These are phyloP conservation scores for Exobasidium cylindrosporum DNA, from an alignment of 1,284 basidiomycete genomes.

Conservation along the genomic window DNA sequence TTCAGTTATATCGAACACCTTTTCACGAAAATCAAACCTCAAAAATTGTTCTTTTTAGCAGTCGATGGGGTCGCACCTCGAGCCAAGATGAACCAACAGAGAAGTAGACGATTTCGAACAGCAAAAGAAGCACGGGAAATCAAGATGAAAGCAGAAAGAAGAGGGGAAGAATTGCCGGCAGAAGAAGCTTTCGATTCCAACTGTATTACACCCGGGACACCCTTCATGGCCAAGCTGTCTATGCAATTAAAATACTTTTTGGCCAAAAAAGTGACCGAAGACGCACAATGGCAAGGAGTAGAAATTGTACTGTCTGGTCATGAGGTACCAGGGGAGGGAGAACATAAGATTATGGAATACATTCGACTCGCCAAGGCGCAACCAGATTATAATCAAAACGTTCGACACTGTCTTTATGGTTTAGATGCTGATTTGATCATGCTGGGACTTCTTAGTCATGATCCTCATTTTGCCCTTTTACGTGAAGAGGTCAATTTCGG, in stretches of 20 bases:
- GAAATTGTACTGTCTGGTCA: slow-evolving; percentile 96
- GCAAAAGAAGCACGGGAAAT: slow-evolving; percentile 88
- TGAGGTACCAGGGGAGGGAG: slow-evolving; percentile 94
- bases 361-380: slow-evolving; percentile 92
- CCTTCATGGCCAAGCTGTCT: slow-evolving; percentile 88
- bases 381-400: slow-evolving; percentile 86
- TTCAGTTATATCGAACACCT: slow-evolving; percentile 96
- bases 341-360: slow-evolving; percentile 99
- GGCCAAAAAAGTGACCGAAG: slow-evolving; percentile 53
- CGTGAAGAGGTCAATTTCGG: slow-evolving; percentile 99
- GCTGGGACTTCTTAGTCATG: slow-evolving; percentile 93
- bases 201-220: slow-evolving; percentile 96
- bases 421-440: slow-evolving; percentile 98
- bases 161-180: slow-evolving; percentile 85
- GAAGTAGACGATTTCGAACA: slow-evolving; percentile 77
- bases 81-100: slow-evolving; percentile 99
- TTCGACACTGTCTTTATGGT: slow-evolving; percentile 95
- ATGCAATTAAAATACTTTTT: slow-evolving; percentile 92
- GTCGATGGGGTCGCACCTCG: slow-evolving; percentile 96
- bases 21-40: slow-evolving; percentile 94
- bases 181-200: slow-evolving; percentile 97
- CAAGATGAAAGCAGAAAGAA: slow-evolving; percentile 76
- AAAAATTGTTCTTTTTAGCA: slow-evolving; percentile 86
- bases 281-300: slow-evolving; percentile 72
- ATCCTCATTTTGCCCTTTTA: slow-evolving; percentile 95